Evolutionary conservation across 1,284 basidiomycete species (phyloP).

Genomic region (Trichosporon coremiiforme): DNA sequence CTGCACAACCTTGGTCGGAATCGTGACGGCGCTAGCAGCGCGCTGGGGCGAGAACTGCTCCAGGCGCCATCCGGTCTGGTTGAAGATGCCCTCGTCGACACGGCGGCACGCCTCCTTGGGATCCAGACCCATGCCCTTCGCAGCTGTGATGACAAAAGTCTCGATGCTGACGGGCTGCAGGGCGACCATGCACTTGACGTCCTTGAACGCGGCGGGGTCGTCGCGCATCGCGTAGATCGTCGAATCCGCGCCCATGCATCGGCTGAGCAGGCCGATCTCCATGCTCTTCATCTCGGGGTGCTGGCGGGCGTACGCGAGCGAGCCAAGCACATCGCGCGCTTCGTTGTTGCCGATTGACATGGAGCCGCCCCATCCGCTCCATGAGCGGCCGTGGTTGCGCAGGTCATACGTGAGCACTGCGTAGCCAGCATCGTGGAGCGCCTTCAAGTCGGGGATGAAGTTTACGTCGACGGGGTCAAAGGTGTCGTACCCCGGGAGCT

Average conservation of each 20-base stretch:
- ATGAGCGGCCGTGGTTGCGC: conserved; percentile 23
- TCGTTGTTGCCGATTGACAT: conserved; percentile 18
- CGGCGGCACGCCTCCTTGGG: not conserved
- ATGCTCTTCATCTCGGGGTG: conserved; percentile 3
- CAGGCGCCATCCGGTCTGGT: not conserved
- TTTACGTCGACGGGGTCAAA: conserved; percentile 20
- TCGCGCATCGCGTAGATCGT: not conserved
- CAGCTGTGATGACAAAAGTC: conserved; percentile 10
- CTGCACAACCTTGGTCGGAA: conserved; percentile 20
- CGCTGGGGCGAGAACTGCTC: conserved; percentile 5
- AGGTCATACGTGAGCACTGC: conserved; percentile 18
- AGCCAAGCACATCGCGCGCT: conserved; percentile 11
- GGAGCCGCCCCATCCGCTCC: conserved; percentile 17
- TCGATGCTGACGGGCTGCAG: conserved; percentile 19
- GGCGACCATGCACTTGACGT: conserved; percentile 9
- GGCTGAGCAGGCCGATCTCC: conserved; percentile 18
- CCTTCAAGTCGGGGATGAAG: conserved; percentile 24
- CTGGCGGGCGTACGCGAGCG: not conserved
- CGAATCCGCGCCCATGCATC: conserved; percentile 23
- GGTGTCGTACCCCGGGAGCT: not conserved
- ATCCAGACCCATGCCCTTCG: not conserved
- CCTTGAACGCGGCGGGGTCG: conserved; percentile 12
- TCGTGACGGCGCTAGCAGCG: not conserved
- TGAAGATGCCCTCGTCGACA: conserved; percentile 13
- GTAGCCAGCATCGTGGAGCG: conserved; percentile 20